Evolutionary conservation across 345 rosid genomes (phyloP).

Genomic region (Gossypium turneri): DNA sequence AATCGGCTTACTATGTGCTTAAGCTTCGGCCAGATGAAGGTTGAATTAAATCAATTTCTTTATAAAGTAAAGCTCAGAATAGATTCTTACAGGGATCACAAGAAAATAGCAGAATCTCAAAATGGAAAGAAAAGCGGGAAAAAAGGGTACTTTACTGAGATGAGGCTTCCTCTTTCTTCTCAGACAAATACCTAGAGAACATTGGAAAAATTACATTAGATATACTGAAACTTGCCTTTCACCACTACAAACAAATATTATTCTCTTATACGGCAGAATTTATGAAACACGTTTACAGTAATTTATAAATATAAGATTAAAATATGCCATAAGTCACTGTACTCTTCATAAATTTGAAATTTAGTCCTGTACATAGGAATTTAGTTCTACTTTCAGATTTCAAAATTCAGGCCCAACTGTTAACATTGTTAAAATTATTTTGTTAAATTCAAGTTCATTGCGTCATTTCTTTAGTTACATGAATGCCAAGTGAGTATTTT

Average conservation of each 20-base stretch:
- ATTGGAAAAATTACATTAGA: not conserved
- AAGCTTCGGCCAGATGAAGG: not conserved
- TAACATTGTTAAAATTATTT: no score
- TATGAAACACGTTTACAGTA: not conserved
- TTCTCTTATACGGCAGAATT: not conserved
- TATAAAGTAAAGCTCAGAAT: not conserved
- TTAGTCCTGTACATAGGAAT: no score
- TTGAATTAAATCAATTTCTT: not conserved
- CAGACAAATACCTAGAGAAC: slow-evolving; percentile 36
- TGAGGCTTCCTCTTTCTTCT: slow-evolving; percentile 37
- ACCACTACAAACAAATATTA: not conserved
- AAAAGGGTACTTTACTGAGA: slow-evolving; percentile 26
- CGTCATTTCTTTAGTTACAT: no score
- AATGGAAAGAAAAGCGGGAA: not conserved
- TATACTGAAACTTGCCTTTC: not conserved
- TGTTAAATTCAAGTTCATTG: no score
- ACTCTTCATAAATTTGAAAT: no score
- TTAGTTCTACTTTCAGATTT: no score
- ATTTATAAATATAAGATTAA: not conserved
- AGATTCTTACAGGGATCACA: slow-evolving; percentile 1
- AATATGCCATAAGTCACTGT: no score
- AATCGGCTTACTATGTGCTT: not conserved
- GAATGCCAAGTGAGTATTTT: no score
- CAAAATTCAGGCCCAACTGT: no score
- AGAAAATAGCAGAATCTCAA: not conserved